Evolutionary conservation across 306 rosid genomes (phyloP).

Genomic region (Medicago truncatula): DNA sequence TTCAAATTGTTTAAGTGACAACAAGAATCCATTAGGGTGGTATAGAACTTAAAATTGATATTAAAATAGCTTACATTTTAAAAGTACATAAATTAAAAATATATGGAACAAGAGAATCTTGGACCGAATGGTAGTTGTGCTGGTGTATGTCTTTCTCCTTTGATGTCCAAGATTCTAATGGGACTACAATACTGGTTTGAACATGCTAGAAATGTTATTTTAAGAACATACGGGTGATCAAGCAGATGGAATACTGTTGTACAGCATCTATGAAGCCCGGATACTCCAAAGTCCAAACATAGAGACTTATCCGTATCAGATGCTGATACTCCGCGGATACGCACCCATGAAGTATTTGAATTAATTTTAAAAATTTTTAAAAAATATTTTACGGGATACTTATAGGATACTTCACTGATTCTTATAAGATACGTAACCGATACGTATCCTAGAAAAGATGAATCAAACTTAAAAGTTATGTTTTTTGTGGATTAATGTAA

Average conservation of each 20-base stretch:
- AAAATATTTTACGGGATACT: too few species aligned
- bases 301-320: too few species aligned
- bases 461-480: too few species aligned
- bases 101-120: not conserved
- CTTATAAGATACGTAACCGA: too few species aligned
- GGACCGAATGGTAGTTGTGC: slow-evolving; percentile 16
- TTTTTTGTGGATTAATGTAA: too few species aligned
- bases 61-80: not conserved
- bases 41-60: not conserved
- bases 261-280: not conserved
- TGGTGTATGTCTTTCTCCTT: slow-evolving; percentile 1
- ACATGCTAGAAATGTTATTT: slow-evolving; percentile 12
- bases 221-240: not conserved
- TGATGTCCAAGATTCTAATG: slow-evolving; percentile 8
- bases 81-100: slow-evolving; percentile 14
- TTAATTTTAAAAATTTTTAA: too few species aligned
- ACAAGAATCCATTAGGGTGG: not conserved
- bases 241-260: not conserved
- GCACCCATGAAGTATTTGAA: too few species aligned
- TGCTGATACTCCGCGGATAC: too few species aligned
- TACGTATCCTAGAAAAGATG: too few species aligned
- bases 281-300: too few species aligned
- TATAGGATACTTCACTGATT: too few species aligned
- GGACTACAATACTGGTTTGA: slow-evolving; percentile 20
- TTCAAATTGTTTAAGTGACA: not conserved